Base-by-base conservation (phyloP, 2,329 filamentous ascomycete species). In the Sporothrix schenckii region DNA sequence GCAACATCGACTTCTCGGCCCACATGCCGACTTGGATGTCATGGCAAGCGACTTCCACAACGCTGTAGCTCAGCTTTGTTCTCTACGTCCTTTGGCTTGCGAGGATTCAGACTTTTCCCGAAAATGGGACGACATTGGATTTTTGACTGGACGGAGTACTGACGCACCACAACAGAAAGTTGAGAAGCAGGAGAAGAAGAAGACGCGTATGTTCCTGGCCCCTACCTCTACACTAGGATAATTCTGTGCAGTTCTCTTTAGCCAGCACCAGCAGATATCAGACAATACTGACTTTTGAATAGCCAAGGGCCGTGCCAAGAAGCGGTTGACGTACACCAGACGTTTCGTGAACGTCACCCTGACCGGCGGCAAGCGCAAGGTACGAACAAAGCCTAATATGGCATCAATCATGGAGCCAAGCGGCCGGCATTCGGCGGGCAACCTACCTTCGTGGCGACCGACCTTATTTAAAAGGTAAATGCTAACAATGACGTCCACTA, bases 301-400 rank as follows among this genome's bases (percentile, higher is more conserved):
- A 71, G 70, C 94, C 82, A 97, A 97, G 91, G 94, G 94, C 81
- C 93, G 94, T 81, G 94, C 94, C 79, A 93, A 95, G 87, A 97
- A 97, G 93, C 90, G 94, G 81, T 89, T 97, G 83, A 90, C 89
- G 82, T 97, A 97, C 89, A 97, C 93, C 80, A 91, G 94, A 83
- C 94, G 94, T 81, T 98, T 98, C 87, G 94, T 98, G 78, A 97
- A 98, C 86, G 93, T 98, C 81, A 95, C 92, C 80, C 88, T 97
- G 85, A 97, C 76, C 44, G 74, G 94, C 76, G 94, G 94, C 86
- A 98, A 98, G 94, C 89, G 94, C 85, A 97, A 97, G 93, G 93
- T 95, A 83, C 80, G 85, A 75, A 21, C 4, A n/a, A 16, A 34
- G 6, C 24, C 11, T 7, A 34, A 10, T 11, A 24, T 13, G 39